Evolutionary conservation across 805 yeast species (phyloP).

Genomic region (Saccharomycopsis malanga): DNA sequence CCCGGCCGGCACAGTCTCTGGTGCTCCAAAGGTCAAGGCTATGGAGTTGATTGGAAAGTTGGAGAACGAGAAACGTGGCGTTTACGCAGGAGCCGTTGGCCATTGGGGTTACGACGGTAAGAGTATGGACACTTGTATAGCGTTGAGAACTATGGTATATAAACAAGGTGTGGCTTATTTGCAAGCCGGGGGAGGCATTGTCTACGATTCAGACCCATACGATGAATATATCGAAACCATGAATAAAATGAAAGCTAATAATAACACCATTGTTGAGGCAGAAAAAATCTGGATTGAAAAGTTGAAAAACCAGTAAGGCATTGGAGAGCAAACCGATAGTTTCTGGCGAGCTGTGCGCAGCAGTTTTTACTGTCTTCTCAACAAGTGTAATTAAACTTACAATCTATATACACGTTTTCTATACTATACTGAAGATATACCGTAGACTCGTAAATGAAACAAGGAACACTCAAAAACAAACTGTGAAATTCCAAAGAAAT

Average conservation of each 20-base stretch:
- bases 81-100: constrained; percentile 98
- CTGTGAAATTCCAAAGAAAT: too few relatives aligned
- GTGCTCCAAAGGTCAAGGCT: constrained; percentile 96
- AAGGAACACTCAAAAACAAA: too few relatives aligned
- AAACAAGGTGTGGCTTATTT: constrained; percentile 86
- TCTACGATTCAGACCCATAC: constrained; percentile 86
- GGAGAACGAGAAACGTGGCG: constrained; percentile 89
- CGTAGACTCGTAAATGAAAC: too few relatives aligned
- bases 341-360: too few relatives aligned
- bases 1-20: constrained; percentile 99
- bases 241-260: constrained; percentile 95
- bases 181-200: constrained; percentile 99
- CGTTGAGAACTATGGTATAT: constrained; percentile 92
- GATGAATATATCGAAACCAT: constrained; percentile 95
- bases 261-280: constrained; percentile 85
- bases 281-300: constrained; percentile 56
- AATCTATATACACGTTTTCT: too few relatives aligned
- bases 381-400: too few relatives aligned
- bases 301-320: not conserved
- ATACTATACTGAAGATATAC: too few relatives aligned
- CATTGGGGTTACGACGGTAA: constrained; percentile 95
- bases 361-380: too few relatives aligned
- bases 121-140: constrained; percentile 96
- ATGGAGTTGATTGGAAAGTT: constrained; percentile 90
- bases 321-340: too few relatives aligned